Percentiles rank a stretch among this genome's conserved stretches.
These are phyloP conservation scores for Jackrogersella minutella DNA, from an alignment of 495 filamentous ascomycete genomes.

Conservation along the genomic window DNA sequence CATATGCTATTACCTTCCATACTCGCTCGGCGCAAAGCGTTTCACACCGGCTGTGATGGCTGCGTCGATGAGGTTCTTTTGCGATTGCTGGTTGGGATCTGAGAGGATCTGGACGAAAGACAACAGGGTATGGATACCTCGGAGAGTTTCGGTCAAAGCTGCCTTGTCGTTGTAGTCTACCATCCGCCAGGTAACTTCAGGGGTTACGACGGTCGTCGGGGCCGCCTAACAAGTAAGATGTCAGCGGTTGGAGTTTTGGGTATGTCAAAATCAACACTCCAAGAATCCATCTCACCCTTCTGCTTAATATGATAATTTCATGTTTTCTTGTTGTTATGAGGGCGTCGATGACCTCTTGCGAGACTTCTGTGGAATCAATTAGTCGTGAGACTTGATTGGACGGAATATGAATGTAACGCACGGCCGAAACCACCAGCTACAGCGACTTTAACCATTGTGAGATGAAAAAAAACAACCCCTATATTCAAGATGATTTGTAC, in stretches of 20 bases:
- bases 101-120: conserved; percentile 57
- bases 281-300: conserved; percentile 48
- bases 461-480: too few species aligned
- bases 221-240: conserved; percentile 24
- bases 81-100: conserved; percentile 48
- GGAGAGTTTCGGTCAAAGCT: conserved; percentile 49
- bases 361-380: conserved; percentile 55
- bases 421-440: conserved; percentile 62
- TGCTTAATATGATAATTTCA: conserved; percentile 57
- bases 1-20: conserved; percentile 37
- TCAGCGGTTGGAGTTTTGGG: background rate
- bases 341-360: conserved; percentile 61
- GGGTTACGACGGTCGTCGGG: conserved; percentile 1
- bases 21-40: conserved; percentile 64
- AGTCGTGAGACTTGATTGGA: background rate
- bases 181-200: conserved; percentile 48
- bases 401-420: conserved; percentile 38
- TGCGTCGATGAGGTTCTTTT: conserved; percentile 62
- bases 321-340: conserved; percentile 61
- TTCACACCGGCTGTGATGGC: conserved; percentile 60
- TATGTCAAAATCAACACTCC: background rate
- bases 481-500: too few species aligned
- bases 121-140: conserved; percentile 62
- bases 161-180: conserved; percentile 55
- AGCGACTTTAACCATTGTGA: conserved; percentile 63